Evolutionary conservation across 164 flowering plant genomes (phyloP), one percentile per base, ranked within the genome.

Genomic region (Dillenia turbinata): DNA sequence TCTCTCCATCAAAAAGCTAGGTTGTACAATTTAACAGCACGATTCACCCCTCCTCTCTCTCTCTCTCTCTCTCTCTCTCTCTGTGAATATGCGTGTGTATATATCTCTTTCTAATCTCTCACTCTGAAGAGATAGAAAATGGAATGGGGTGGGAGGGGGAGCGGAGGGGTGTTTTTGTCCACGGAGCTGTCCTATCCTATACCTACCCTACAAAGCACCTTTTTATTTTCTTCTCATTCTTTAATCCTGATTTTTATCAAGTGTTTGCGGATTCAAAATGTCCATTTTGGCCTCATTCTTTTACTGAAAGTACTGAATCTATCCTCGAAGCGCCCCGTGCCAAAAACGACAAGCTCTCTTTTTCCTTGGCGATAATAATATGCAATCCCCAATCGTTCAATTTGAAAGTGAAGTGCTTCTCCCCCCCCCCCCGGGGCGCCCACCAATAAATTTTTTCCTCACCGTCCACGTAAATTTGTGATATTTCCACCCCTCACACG

Each of bases 1-100:
- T 62, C 71, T 66, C 75, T 72, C 79, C 71, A 70, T 75, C 77
- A 76, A 75, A 85, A 85, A 82, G 79, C 77, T 71, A 63, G 65
- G 47, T 73, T 70, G 66, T 72, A 71, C 74, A 44, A 52, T 56
- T 66, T 61, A 59, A 10, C 47, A 7, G 10, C 64, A 49, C 62
- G 61, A 48, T 50, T 59, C 63, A 48, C 54, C 60, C 47, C 55
- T 47, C 49, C 9, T 58, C 71, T 48, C 52, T 58, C 14, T 43
- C 40, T 26, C 22, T 19, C 22, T 19, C 40, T 33, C 40, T 33
- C 40, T 33, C 40, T 33, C 40, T 33, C 40, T 33, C 52, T 60
- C 68, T 70, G 60, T 69, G 73, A 69, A 69, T 67, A 66, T 71
- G 67, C 68, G 68, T 75, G 6, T 33, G 40, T 33, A 33, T 33